Base-by-base conservation (phyloP, 352 stramenopile species). In the Phytophthora agathidicida region DNA sequence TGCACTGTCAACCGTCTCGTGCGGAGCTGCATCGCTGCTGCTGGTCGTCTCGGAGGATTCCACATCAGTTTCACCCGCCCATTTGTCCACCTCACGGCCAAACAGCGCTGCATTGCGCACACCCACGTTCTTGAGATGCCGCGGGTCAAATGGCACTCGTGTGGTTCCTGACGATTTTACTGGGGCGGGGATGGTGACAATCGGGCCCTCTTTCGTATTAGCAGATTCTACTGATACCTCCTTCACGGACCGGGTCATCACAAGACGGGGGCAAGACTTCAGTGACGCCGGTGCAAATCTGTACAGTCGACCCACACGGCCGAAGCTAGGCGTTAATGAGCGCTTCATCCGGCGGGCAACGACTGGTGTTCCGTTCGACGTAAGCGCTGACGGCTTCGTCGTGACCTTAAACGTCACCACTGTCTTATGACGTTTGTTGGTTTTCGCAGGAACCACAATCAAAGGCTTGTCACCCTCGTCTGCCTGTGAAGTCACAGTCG, bases 21-120 rank as follows among this genome's bases (percentile, higher is more conserved):
- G 55, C 0, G 50, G 28, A 3, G 51, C 47, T 1, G 59, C 72
- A 30, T 80, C 75, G 32, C 60, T 63, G 54, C 55, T 64, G 24
- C 55, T 75, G 7, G 65, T 72, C 9, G 73, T 77, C 31, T 82
- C 70, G 13, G 64, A 67, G 4, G 51, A 79, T 44, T 81, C 76
- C n/a, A 77, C 51, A 43, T 73, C 72, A 60, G 68, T 84, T 43
- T 81, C 76, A 3, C 74, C 68, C 24, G 41, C 60, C 85, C 85
- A 94, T 45, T 88, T 85, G 32, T 86, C 71, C 35, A 94, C 80
- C 11, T 84, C 66, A 4, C 71, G 77, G 22, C 80, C 80, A 35
- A 89, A 91, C 14, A 94, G 45, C 20, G 69, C 71, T 0, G 71
- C 75, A 33, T 83, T 88, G 46, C 82, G 83, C 19, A 88, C 77